Percentiles rank a stretch among this genome's conserved stretches.
Evolutionary conservation across 176 grass and related monocot genomes (phyloP).

Genomic region (Triticum dicoccoides): DNA sequence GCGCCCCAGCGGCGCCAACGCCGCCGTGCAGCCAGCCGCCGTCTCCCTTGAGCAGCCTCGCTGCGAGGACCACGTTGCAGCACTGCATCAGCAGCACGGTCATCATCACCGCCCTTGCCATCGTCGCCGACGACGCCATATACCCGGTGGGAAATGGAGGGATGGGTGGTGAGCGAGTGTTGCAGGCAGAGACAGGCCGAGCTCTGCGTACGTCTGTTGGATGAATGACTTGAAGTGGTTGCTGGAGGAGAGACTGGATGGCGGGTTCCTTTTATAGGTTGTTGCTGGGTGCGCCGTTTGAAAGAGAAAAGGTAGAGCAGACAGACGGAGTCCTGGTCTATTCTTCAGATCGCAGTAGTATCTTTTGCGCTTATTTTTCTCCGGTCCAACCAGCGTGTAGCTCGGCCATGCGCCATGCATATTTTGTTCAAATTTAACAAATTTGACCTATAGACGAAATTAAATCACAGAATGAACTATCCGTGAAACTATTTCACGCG

Average conservation of each 20-base stretch:
- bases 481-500: no score
- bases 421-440: no score
- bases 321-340: neutral
- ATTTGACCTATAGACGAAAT: no score
- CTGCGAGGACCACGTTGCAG: slow-evolving; percentile 5
- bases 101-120: neutral
- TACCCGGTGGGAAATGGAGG: neutral
- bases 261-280: neutral
- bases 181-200: neutral
- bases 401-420: neutral
- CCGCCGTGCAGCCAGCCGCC: neutral
- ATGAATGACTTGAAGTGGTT: neutral
- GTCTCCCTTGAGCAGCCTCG: neutral
- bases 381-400: neutral
- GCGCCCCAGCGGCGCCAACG: neutral
- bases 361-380: neutral
- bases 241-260: neutral
- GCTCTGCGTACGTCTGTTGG: no score
- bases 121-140: neutral
- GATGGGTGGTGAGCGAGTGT: neutral
- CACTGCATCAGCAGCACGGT: slow-evolving; percentile 23
- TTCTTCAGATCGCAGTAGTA: neutral
- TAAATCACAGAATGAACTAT: no score
- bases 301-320: no score
- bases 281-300: neutral